Base-by-base conservation (phyloP, 352 stramenopile genomes). In the Globisporangium sylvaticum region DNA sequence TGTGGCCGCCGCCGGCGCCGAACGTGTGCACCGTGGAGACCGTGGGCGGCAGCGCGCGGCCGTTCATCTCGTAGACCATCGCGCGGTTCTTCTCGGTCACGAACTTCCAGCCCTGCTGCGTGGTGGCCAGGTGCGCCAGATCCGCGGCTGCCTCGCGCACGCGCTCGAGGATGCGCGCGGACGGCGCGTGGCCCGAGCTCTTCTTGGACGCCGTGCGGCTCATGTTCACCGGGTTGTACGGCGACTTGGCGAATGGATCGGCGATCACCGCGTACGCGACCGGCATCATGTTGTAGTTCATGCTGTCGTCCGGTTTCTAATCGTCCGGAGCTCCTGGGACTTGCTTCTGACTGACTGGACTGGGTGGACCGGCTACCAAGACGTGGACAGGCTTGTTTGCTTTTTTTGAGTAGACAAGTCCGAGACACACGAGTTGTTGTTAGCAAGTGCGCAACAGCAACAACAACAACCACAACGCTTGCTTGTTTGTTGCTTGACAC, bases 51-150 rank as follows among this genome's bases (percentile, higher is more conserved):
- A 91, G 66, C 31, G 79, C 79, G 2, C 73, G 65, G 54, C 83
- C 83, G 27, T 73, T 69, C 65, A 91, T 79, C 66, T 91, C 81
- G 72, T 88, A 91, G 22, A 89, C 50, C 70, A 80, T 81, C 14
- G 80, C 62, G 58, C 75, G 65, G 69, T 85, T 80, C 69, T 81
- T 83, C 29, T 88, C 78, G 55, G 71, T 71, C 31, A 78, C 66
- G 54, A 81, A 84, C 31, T 77, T 71, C 83, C 83, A 91, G 7
- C 80, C 77, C 2, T 77, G 67, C 24, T 72, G 62, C 0, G 73
- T 77, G 3, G 70, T 75, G 4, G 83, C 78, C 58, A 91, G 64
- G 31, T 81, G 69, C 48, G 74, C 79, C 62, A 91, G 76, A 67
- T 91, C 83, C 0, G 69, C 31, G 10, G 83, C 79, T n/a, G 79